Base-by-base conservation (phyloP, 805 yeast species). In the Blastobotrys robertii region DNA sequence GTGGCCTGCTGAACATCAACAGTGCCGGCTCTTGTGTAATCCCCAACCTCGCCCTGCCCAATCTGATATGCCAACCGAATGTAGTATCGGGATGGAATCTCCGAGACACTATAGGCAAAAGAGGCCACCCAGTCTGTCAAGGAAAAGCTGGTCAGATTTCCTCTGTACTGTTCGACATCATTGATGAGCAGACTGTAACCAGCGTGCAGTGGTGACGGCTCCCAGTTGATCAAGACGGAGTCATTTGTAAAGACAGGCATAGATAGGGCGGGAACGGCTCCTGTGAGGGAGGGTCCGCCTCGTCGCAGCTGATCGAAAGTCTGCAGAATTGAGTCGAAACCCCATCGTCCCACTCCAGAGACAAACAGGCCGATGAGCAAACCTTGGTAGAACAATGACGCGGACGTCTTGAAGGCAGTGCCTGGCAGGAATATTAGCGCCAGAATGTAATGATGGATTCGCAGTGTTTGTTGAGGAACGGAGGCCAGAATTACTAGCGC, bases 261-360 rank as follows among this genome's bases (percentile, higher is more conserved):
- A 7, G 45, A 7, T 37, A 57, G 49, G 10, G 13, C 15, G 4
- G 53, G 50, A n/a, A 47, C 66, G 0, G 66, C 67, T 1, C 54
- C 46, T 37, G 36, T 28, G 4, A 46, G 37, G 6, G 50, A 19
- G 2, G 94, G 88, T 52, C 84, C 95, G 13, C 82, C 82, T 50
- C 97, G 68, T 44, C 77, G 59, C 36, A 88, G 59, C 2, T 84
- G 71, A 3, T 69, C 63, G 19, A 73, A 73, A 0, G 95, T 84
- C 56, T 90, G 96, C 1, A 84, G 77, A 44, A 90, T 77, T 10
- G 95, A 79, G 2, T 94, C 97, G 54, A 83, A 79, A 44, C 92
- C 97, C 98, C 98, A 90, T 44, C 94, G 68, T 0, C 94, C 76
- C 1, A 85, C 77, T 0, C 98, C 98, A 15, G 88, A 81, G 4